Evolutionary conservation across 75 land plant species (phyloP).

Genomic region (Isoetes taiwanensis): DNA sequence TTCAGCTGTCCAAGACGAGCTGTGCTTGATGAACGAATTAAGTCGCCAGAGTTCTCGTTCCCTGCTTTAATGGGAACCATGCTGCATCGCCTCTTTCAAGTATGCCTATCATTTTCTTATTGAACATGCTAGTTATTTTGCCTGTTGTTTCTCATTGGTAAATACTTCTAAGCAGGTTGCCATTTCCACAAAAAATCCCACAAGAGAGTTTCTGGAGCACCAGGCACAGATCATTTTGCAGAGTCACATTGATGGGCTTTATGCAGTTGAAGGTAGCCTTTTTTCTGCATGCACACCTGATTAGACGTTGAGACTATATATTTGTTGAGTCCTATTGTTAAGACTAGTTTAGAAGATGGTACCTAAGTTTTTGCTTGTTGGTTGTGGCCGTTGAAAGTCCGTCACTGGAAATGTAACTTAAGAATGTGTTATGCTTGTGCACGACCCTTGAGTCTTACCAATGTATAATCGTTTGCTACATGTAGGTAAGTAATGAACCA

Average conservation of each 20-base stretch:
- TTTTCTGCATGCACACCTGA: too few relatives aligned
- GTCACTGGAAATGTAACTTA: too few relatives aligned
- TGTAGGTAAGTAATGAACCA: too few relatives aligned
- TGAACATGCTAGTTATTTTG: background rate
- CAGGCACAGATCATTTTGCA: constrained; percentile 37
- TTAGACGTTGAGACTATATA: too few relatives aligned
- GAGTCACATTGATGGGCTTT: constrained; percentile 51
- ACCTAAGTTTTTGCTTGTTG: too few relatives aligned
- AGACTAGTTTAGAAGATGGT: too few relatives aligned
- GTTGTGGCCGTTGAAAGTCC: too few relatives aligned
- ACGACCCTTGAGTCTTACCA: too few relatives aligned
- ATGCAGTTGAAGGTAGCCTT: constrained; percentile 78
- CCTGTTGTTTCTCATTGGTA: background rate
- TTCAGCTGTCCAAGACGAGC: constrained; percentile 66
- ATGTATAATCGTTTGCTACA: too few relatives aligned
- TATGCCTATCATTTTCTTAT: constrained; percentile 7
- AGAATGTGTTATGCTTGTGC: too few relatives aligned
- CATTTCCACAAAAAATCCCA: constrained; percentile 30
- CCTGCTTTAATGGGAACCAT: constrained; percentile 69
- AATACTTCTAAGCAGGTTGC: constrained; percentile 37
- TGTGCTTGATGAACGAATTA: constrained; percentile 75
- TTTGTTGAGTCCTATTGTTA: too few relatives aligned
- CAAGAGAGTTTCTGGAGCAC: constrained; percentile 36
- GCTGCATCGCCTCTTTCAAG: constrained; percentile 87
- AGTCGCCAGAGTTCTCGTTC: constrained; percentile 33